Evolutionary conservation across 1,139 yeast genomes (phyloP).

Genomic region (Arxiozyma slooffiae): DNA sequence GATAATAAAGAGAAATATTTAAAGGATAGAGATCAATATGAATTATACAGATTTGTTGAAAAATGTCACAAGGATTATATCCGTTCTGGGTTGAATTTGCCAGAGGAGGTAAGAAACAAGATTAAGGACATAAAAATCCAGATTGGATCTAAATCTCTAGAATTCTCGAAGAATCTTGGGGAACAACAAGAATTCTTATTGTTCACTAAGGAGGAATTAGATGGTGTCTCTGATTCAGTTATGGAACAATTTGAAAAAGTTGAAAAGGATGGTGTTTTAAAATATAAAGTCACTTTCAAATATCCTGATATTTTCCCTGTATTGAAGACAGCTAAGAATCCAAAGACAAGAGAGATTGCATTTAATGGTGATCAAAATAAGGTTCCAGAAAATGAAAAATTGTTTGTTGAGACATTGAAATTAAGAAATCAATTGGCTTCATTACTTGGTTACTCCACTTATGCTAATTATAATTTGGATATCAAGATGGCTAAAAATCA

Average conservation of each 20-base stretch:
- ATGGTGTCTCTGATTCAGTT: constrained; percentile 62
- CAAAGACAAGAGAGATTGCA: constrained; percentile 57
- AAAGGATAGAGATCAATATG: constrained; percentile 36
- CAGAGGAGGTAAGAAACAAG: constrained; percentile 44
- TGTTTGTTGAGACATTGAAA: constrained; percentile 50
- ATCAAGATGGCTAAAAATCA: constrained; percentile 71
- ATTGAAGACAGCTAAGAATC: constrained; percentile 55
- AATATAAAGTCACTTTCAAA: constrained; percentile 61
- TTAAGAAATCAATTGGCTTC: constrained; percentile 54
- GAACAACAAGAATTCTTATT: constrained; percentile 56
- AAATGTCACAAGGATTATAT: constrained; percentile 48
- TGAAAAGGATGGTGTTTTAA: constrained; percentile 34
- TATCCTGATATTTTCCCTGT: constrained; percentile 73
- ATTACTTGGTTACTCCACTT: constrained; percentile 54
- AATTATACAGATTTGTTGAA: constrained; percentile 47
- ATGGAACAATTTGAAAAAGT: constrained; percentile 46
- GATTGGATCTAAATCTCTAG: constrained; percentile 46
- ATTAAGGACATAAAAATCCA: constrained; percentile 51
- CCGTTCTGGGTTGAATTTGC: constrained; percentile 59
- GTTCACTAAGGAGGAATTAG: constrained; percentile 55
- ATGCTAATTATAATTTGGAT: constrained; percentile 60
- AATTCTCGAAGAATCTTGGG: constrained; percentile 56
- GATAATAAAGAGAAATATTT: constrained; percentile 27
- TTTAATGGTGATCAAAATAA: constrained; percentile 59
- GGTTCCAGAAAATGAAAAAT: constrained; percentile 49